Conservation (phyloP, 805 yeast genomes). For the Saturnispora mendoncae region DNA sequence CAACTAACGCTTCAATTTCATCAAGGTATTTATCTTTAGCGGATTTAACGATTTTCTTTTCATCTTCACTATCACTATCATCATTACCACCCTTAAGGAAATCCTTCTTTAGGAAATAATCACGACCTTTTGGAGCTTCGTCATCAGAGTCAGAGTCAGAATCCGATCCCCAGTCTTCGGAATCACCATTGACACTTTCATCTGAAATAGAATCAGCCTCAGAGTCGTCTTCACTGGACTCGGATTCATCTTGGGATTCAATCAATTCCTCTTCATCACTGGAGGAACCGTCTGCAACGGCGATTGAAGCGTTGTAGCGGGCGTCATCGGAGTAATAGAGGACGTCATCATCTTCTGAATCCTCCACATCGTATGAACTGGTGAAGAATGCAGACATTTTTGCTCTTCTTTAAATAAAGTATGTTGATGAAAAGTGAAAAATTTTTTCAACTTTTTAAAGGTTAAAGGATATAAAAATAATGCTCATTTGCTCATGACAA, state of each 20-base stretch:
- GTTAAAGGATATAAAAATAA: no score
- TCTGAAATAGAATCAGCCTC: constrained; percentile 13
- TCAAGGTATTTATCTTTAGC: constrained; percentile 90
- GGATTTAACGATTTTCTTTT: constrained; percentile 79
- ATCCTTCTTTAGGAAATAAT: constrained; percentile 22
- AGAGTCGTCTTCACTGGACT: constrained; percentile 15
- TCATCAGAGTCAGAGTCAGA: constrained; percentile 25
- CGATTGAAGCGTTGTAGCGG: constrained; percentile 30
- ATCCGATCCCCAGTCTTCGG: constrained; percentile 11
- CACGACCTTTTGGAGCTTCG: constrained; percentile 26
- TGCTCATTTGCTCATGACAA: constrained; percentile 1
- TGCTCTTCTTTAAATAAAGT: neutral
- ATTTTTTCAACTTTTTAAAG: constrained; percentile 4
- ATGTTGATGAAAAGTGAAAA: constrained; percentile 3
- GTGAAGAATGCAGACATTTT: constrained; percentile 89
- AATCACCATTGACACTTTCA: constrained; percentile 15
- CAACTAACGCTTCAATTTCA: constrained; percentile 64
- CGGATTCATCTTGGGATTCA: constrained; percentile 15
- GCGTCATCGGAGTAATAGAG: constrained; percentile 55
- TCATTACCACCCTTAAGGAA: constrained; percentile 35
- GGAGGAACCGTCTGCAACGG: constrained; percentile 13
- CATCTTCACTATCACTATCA: constrained; percentile 42
- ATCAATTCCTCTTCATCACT: constrained; percentile 31
- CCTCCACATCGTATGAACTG: constrained; percentile 43
- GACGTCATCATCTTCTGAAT: constrained; percentile 43